Evolutionary conservation across 2,329 filamentous ascomycete genomes (phyloP).

Genomic region (Thermochaetoides dissita): DNA sequence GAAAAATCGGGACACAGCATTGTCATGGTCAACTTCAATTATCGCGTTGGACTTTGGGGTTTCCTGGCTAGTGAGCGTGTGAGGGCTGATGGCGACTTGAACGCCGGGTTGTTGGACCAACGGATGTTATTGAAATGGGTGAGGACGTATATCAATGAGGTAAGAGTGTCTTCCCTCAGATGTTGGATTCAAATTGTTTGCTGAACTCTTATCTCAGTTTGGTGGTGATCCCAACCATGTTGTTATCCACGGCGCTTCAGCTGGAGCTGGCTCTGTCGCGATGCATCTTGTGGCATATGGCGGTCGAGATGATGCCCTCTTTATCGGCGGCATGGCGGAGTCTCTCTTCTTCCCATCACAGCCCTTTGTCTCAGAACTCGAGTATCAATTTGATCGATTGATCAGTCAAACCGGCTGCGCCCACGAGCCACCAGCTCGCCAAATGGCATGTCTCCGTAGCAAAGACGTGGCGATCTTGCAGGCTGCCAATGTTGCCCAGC

Average conservation of each 20-base stretch:
- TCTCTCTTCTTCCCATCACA: slow-evolving; percentile 37
- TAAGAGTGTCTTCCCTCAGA: slow-evolving; percentile 10
- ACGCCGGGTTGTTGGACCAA: slow-evolving; percentile 52
- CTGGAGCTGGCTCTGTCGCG: slow-evolving; percentile 44
- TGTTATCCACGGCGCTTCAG: slow-evolving; percentile 47
- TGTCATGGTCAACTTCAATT: slow-evolving; percentile 48
- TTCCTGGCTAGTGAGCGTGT: slow-evolving; percentile 47
- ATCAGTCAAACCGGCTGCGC: slow-evolving; percentile 24
- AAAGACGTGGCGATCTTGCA: slow-evolving; percentile 25
- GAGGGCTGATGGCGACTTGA: slow-evolving; percentile 40
- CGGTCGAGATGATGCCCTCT: slow-evolving; percentile 31
- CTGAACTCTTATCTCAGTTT: slow-evolving; percentile 24
- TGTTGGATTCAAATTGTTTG: neutral
- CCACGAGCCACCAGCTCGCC: slow-evolving; percentile 12
- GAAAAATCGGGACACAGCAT: slow-evolving; percentile 30
- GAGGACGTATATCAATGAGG: slow-evolving; percentile 39
- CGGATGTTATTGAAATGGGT: slow-evolving; percentile 47
- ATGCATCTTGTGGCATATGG: slow-evolving; percentile 35
- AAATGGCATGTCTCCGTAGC: slow-evolving; percentile 29
- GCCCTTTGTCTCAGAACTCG: slow-evolving; percentile 28
- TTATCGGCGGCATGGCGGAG: slow-evolving; percentile 31
- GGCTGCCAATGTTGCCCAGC: slow-evolving; percentile 24
- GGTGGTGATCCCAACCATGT: slow-evolving; percentile 46
- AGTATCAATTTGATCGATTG: slow-evolving; percentile 32
- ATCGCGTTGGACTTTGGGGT: slow-evolving; percentile 47